These are phyloP conservation scores for Thoreauomyces humboldtii DNA, from an alignment of 192 early-diverging fungal genomes.

Conservation along the genomic window DNA sequence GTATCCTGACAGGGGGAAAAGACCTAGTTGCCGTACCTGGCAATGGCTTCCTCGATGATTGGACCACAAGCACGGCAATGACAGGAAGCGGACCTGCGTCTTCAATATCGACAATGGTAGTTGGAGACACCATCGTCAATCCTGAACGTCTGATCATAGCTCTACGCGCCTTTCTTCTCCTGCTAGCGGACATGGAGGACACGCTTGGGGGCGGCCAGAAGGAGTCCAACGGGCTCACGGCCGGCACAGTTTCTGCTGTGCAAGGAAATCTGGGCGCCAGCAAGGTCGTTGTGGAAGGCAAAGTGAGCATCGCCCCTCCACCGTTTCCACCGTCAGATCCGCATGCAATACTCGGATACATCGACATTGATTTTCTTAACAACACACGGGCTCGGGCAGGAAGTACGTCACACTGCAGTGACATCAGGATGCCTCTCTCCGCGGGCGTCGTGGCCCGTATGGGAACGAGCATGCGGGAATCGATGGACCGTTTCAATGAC, in stretches of 20 bases:
- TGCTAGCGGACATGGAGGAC: conserved; percentile 72
- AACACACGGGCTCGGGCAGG: conserved; percentile 12
- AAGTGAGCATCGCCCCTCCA: conserved; percentile 44
- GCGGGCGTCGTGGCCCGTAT: conserved; percentile 55
- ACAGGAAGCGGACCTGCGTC: not conserved
- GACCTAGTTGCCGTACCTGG: not conserved
- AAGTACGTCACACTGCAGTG: not conserved
- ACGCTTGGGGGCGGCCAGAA: conserved; percentile 23
- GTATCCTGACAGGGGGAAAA: conserved; percentile 15
- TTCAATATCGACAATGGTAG: conserved; percentile 3
- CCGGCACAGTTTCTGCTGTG: conserved; percentile 33
- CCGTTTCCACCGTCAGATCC: conserved; percentile 41
- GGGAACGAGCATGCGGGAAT: conserved; percentile 63
- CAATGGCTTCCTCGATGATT: conserved; percentile 8
- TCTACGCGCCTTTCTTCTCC: conserved; percentile 66
- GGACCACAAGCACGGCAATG: conserved; percentile 7
- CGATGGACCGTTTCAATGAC: conserved; percentile 66
- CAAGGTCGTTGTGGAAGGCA: conserved; percentile 53
- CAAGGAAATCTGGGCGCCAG: conserved; percentile 19
- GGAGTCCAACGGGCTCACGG: conserved; percentile 14
- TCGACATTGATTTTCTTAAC: conserved; percentile 24
- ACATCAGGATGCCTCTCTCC: conserved; percentile 39
- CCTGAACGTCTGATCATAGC: conserved; percentile 76
- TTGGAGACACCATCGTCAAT: conserved; percentile 49
- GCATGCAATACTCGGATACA: not conserved